Base-by-base conservation (phyloP, 805 yeast genomes). In the Wickerhamiella australiensis region DNA sequence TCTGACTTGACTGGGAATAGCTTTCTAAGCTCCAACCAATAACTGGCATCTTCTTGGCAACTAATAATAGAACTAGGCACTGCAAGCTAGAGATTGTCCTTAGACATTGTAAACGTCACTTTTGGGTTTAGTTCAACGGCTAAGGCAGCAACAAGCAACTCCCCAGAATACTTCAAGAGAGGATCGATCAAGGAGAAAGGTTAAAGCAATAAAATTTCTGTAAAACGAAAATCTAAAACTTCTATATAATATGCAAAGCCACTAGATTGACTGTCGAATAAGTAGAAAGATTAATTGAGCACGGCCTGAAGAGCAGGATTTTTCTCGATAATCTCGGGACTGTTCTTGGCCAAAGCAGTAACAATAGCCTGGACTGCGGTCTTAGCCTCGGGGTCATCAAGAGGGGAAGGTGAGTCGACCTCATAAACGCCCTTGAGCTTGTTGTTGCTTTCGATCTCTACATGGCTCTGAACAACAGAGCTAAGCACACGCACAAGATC, bases 381-480 rank as follows among this genome's bases (percentile, higher is more conserved):
- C 54, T 83, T 65, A 51, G 84, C 85, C 54, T 80, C 88, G 15
- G 75, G 83, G 52, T 71, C 71, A 57, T 78, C 82, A 67, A 87
- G 86, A 67, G 85, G 96, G 65, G 78, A 82, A 65, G 78, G 70
- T 63, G 81, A 72, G 66, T 80, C 78, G 65, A 81, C 86, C 65
- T 84, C 95, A 72, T 92, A 81, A 52, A 94, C 94, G 59, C 85
- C 70, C 23, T 94, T 84, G 50, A 86, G 78, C 62, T 52, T 54
- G n/a, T 56, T 83, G 83, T 64, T 71, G 73, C 56, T 80, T 54
- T 78, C 75, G 63, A 81, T 76, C 63, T 83, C 94, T 53, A 75
- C 72, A 62, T 86, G 94, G 65, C 83, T 82, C 49, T 75, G 65
- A 64, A 86, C 85, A 21, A 85, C 82, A 53, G 71, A 70, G 41